These are phyloP conservation scores for Ambrosiella beaveri DNA, from an alignment of 2,329 filamentous ascomycete species.

Conservation along the genomic window DNA sequence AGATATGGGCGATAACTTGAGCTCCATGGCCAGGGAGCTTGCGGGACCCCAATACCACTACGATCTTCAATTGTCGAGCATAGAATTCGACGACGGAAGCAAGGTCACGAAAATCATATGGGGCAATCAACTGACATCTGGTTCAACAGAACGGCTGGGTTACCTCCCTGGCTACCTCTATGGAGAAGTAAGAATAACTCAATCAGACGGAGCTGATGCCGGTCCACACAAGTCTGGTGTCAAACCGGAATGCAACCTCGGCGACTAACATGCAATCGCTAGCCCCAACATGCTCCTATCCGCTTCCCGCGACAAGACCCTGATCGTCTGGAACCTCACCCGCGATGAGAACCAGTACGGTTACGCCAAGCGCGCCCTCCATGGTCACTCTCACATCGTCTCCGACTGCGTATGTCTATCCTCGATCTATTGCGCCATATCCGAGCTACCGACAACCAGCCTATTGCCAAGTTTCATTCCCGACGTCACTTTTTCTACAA, in stretches of 20 bases:
- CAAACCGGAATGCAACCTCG: neutral
- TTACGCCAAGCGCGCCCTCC: conserved; percentile 96
- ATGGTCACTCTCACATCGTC: conserved; percentile 99
- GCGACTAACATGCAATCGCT: conserved; percentile 13
- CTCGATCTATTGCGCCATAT: neutral
- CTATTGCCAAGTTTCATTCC: no score
- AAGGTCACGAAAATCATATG: conserved; percentile 4
- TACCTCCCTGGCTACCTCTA: conserved; percentile 92
- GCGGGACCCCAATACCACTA: neutral
- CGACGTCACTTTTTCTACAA: no score
- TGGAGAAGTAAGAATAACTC: conserved; percentile 66
- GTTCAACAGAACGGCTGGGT: conserved; percentile 73
- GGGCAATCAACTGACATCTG: conserved; percentile 11
- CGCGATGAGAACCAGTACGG: conserved; percentile 96
- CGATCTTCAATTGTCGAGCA: neutral
- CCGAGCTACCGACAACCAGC: neutral
- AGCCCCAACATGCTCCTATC: conserved; percentile 99
- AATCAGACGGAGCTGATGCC: no score
- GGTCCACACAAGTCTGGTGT: neutral
- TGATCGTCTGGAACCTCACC: conserved; percentile 99
- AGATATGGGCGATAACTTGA: neutral
- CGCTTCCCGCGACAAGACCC: conserved; percentile 88
- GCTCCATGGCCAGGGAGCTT: neutral
- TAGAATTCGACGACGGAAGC: conserved; percentile 4
- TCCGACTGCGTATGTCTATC: conserved; percentile 85